Evolutionary conservation across 164 flowering plant genomes (phyloP).

Genomic region (Chimonanthus salicifolius): DNA sequence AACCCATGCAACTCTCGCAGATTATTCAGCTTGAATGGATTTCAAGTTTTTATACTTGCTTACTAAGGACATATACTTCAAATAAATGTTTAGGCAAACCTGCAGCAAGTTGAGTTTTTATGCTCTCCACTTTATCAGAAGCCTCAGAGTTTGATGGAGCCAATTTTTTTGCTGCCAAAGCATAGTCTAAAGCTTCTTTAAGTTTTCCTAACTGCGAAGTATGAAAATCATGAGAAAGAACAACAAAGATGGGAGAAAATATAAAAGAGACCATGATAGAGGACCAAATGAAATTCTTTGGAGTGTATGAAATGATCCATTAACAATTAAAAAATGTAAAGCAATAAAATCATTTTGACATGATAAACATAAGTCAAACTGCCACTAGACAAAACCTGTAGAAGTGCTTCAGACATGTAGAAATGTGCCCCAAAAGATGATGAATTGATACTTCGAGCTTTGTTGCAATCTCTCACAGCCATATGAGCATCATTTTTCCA

Average conservation of each 20-base stretch:
- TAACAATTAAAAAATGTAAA: not conserved
- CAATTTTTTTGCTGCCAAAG: slow-evolving; percentile 55
- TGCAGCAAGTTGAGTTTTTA: slow-evolving; percentile 55
- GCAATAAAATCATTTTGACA: not conserved
- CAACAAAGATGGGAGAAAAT: not conserved
- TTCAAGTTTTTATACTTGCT: too few relatives aligned
- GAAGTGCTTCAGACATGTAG: slow-evolving; percentile 75
- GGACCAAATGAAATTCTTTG: too few relatives aligned
- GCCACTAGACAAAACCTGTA: slow-evolving; percentile 37
- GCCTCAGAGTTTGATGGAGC: slow-evolving; percentile 61
- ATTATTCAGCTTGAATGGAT: too few relatives aligned
- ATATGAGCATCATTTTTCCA: slow-evolving; percentile 95
- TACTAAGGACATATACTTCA: too few relatives aligned
- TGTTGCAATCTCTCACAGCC: slow-evolving; percentile 83
- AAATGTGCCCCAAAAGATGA: slow-evolving; percentile 59
- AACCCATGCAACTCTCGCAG: too few relatives aligned
- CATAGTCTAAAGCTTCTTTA: slow-evolving; percentile 83
- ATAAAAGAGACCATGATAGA: not conserved
- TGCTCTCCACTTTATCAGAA: slow-evolving; percentile 50
- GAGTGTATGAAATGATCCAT: too few relatives aligned
- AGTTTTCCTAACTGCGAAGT: slow-evolving; percentile 60
- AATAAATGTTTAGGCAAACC: slow-evolving; percentile 28
- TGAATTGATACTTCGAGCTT: slow-evolving; percentile 54
- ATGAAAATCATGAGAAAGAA: slow-evolving; percentile 2
- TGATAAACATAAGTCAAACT: not conserved